These are phyloP conservation scores for Ophiocordyceps camponoti-floridani DNA, from an alignment of 2,329 filamentous ascomycete species.

Conservation along the genomic window DNA sequence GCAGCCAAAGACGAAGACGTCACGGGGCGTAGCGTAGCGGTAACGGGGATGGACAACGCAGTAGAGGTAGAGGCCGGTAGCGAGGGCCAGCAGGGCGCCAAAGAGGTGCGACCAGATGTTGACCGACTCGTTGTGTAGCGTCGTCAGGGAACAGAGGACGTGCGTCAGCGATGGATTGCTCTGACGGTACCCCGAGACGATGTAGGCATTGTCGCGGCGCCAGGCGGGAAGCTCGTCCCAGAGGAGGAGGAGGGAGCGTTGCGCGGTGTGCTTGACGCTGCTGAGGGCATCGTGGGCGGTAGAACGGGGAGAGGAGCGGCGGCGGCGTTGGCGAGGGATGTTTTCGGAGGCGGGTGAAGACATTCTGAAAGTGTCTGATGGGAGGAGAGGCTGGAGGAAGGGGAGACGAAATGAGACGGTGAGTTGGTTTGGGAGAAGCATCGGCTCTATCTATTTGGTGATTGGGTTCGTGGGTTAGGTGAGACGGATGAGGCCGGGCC, in stretches of 20 bases:
- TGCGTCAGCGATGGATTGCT: constrained; percentile 27
- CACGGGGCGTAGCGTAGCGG: constrained; percentile 36
- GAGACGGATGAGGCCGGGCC: not conserved
- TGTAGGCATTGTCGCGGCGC: constrained; percentile 42
- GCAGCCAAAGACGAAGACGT: constrained; percentile 56
- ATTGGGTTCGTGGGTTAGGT: not conserved
- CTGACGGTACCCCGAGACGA: constrained; percentile 33
- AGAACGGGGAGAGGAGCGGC: constrained; percentile 3
- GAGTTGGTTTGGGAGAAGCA: not conserved
- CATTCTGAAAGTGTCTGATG: not conserved
- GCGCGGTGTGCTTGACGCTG: constrained; percentile 20
- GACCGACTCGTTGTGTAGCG: constrained; percentile 43
- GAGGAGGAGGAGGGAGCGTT: constrained; percentile 24
- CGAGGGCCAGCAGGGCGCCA: constrained; percentile 42
- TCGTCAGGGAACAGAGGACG: constrained; percentile 28
- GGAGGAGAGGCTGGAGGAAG: not conserved
- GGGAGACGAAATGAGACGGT: not conserved
- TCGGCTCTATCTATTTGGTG: too few species aligned
- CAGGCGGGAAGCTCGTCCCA: constrained; percentile 41
- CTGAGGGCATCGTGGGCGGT: constrained; percentile 11
- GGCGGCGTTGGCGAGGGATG: not conserved
- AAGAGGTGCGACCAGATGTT: constrained; percentile 48
- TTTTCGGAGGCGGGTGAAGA: not conserved
- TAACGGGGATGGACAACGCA: constrained; percentile 46
- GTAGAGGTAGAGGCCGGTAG: constrained; percentile 34